Percentiles rank a stretch among this genome's conserved stretches.
Conservation (phyloP, 371 early-diverging fungal genomes). For the Mucor mucedo region DNA sequence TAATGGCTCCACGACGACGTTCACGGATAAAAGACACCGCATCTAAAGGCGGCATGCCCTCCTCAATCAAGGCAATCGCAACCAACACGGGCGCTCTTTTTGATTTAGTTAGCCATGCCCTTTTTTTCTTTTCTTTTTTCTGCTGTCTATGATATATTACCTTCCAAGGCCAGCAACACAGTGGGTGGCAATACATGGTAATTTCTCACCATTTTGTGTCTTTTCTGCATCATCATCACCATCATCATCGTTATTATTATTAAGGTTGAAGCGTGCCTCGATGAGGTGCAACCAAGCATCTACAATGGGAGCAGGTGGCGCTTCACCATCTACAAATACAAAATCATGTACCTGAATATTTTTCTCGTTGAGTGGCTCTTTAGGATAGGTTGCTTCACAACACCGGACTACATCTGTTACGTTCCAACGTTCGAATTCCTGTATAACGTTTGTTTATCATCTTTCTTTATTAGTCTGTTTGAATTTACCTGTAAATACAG, state of each 20-base stretch:
- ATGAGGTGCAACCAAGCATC: slow-evolving; percentile 81
- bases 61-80: slow-evolving; percentile 86
- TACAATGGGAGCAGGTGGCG: slow-evolving; percentile 78
- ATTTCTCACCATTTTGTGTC: slow-evolving; percentile 9
- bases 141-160: slow-evolving; percentile 33
- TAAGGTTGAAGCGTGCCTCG: slow-evolving; percentile 51
- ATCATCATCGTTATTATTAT: slow-evolving; percentile 17
- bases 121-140: neutral
- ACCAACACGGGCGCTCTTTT: slow-evolving; percentile 75
- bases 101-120: neutral
- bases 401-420: slow-evolving; percentile 91
- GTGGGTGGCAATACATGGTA: slow-evolving; percentile 76
- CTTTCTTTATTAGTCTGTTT: neutral
- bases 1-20: slow-evolving; percentile 87
- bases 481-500: slow-evolving; percentile 46
- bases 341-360: slow-evolving; percentile 84
- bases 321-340: slow-evolving; percentile 87
- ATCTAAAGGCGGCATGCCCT: slow-evolving; percentile 84
- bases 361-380: slow-evolving; percentile 62
- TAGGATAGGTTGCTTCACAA: slow-evolving; percentile 91
- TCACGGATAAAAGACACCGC: slow-evolving; percentile 82
- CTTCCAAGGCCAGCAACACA: slow-evolving; percentile 89
- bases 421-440: slow-evolving; percentile 59
- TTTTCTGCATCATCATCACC: slow-evolving; percentile 36
- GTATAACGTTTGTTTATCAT: neutral